Evolutionary conservation across 2,329 filamentous ascomycete genomes (phyloP), one percentile per base, ranked within the genome.

Genomic region (Alternaria arbusti): DNA sequence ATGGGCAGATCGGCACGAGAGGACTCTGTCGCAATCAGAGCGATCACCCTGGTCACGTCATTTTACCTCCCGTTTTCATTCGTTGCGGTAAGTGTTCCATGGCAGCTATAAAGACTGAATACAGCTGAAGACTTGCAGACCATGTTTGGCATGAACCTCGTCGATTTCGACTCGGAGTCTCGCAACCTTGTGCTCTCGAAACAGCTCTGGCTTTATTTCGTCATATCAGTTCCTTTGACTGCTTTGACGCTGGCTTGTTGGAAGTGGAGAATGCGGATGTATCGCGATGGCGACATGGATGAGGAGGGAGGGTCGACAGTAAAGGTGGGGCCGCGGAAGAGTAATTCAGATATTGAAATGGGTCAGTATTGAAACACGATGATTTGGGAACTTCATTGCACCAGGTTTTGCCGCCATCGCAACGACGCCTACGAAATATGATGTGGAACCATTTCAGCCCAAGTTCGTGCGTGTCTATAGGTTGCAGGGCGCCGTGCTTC

Each of bases 181-280:
- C 50, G 12, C 12, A 25, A 52, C 7, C 30, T 52, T 7, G 9
- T 52, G 0, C 11, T 40, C 0, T 52, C 50, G 7, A 32, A 52
- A 11, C 50, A 52, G 10, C 15, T 52, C 4, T 52, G 50, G 50
- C 20, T 52, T 2, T 52, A 52, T 30, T 52, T 52, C 12, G 50
- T 52, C 7, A 52, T 52, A 17, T 52, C 30, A 9, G 22, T 52
- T 2, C 50, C 50, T 3, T 7, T 52, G 11, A 52, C 30, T 6
- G 11, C 32, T 17, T 2, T 23, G 20, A 52, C 50, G 4, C 22
- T 52, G 30, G 26, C 22, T 5, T 52, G 30, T 4, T 52, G 50
- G 50, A 32, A 22, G n/a, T 52, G 28, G 26, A 52, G 17, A 23
- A 52, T 52, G 50, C 49, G 30, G 4, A 5, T 28, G 11, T 52